Percentiles rank a stretch among this genome's conserved stretches.
Evolutionary conservation across 2,329 filamentous ascomycete species (phyloP).

Genomic region (Fusarium tuaranense): DNA sequence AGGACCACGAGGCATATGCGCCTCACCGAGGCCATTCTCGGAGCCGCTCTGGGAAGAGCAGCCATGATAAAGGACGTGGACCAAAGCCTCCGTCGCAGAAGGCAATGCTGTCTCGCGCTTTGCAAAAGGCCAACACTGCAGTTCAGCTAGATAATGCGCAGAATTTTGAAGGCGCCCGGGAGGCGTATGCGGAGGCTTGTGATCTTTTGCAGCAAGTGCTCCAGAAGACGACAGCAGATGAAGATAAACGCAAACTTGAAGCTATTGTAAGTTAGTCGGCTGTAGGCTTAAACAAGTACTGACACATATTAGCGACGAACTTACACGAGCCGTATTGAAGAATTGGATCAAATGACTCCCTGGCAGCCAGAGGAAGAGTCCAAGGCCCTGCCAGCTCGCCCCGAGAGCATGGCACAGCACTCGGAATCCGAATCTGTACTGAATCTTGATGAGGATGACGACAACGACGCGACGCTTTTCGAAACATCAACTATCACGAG

Average conservation of each 20-base stretch:
- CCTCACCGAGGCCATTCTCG: constrained; percentile 47
- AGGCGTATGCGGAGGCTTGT: constrained; percentile 93
- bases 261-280: constrained; percentile 75
- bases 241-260: constrained; percentile 91
- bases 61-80: constrained; percentile 46
- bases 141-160: constrained; percentile 96
- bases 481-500: constrained; percentile 66
- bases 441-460: constrained; percentile 53
- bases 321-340: constrained; percentile 89
- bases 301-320: constrained; percentile 75
- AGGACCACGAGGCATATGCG: constrained; percentile 44
- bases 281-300: constrained; percentile 1
- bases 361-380: constrained; percentile 61
- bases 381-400: constrained; percentile 81
- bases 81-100: constrained; percentile 80
- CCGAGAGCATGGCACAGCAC: constrained; percentile 63
- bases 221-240: constrained; percentile 82
- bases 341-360: constrained; percentile 80
- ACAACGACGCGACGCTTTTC: constrained; percentile 58
- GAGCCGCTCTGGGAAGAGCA: constrained; percentile 49
- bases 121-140: constrained; percentile 95
- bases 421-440: constrained; percentile 39
- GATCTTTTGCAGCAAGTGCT: constrained; percentile 89
- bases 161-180: constrained; percentile 91
- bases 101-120: constrained; percentile 93